These are phyloP conservation scores for Ceratopteris richardii DNA, from an alignment of 75 land plant species.

Conservation along the genomic window DNA sequence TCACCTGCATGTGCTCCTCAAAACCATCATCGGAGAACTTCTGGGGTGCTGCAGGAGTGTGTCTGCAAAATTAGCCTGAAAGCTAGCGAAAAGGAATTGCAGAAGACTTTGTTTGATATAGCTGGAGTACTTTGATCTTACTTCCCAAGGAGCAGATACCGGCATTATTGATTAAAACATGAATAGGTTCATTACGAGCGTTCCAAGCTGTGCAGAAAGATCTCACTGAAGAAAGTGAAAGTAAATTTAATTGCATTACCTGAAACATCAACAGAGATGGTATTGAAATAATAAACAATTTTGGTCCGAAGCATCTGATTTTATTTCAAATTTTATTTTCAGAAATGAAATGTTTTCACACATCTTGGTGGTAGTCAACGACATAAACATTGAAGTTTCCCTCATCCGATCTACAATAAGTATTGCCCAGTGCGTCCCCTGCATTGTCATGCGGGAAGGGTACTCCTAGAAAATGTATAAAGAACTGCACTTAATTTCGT, in stretches of 20 bases:
- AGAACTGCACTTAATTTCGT: no score
- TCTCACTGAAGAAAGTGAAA: conserved; percentile 40
- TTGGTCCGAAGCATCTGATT: no score
- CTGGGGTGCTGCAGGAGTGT: conserved; percentile 20
- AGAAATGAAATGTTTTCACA: no score
- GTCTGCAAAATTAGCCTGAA: neutral
- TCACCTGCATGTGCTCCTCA: conserved; percentile 59
- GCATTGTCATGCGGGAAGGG: no score
- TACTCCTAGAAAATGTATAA: no score
- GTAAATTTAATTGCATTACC: conserved; percentile 49
- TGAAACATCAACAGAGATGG: conserved; percentile 4
- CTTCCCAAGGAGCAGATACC: conserved; percentile 48
- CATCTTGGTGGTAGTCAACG: no score
- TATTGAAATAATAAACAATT: neutral
- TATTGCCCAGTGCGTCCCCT: no score
- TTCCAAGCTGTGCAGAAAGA: conserved; percentile 37
- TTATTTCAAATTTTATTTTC: no score
- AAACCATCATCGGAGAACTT: conserved; percentile 37
- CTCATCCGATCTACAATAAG: no score
- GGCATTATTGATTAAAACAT: conserved; percentile 57
- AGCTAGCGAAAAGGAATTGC: no score
- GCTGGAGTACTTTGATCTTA: neutral
- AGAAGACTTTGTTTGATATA: no score
- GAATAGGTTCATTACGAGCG: conserved; percentile 24
- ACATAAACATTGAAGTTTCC: no score